Evolutionary conservation across 768 basidiomycete species (phyloP).

Genomic region (Pisolithus tinctorius): DNA sequence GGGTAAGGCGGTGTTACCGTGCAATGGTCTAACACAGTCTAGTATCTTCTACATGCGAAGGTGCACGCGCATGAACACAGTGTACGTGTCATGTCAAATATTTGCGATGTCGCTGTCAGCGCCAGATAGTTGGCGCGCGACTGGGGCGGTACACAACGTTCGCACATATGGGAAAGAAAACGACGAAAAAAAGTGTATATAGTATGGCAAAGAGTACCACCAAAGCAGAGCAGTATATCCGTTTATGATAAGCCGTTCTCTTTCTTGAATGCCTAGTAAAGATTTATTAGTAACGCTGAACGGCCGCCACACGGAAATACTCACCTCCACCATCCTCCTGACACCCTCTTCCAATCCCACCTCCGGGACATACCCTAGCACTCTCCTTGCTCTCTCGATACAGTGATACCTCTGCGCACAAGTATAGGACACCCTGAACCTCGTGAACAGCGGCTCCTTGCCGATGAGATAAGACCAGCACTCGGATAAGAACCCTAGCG

Average conservation of each 20-base stretch:
- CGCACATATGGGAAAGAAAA: no score
- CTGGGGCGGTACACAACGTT: no score
- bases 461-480: slow-evolving; percentile 66
- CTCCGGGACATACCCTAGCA: slow-evolving; percentile 90
- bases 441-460: slow-evolving; percentile 79
- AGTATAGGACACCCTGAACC: slow-evolving; percentile 74
- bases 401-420: slow-evolving; percentile 85
- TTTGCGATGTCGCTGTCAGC: no score
- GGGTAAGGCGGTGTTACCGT: no score
- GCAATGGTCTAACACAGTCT: no score
- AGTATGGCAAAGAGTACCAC: no score
- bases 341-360: slow-evolving; percentile 88
- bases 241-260: slow-evolving; percentile 24
- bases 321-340: slow-evolving; percentile 65
- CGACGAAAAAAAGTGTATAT: no score
- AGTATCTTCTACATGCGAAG: no score
- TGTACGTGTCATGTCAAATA: no score
- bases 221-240: no score
- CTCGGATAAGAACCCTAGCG: slow-evolving; percentile 68
- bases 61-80: no score
- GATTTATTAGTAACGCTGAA: background rate
- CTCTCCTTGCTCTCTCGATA: slow-evolving; percentile 85
- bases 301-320: slow-evolving; percentile 17
- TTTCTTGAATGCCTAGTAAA: slow-evolving; percentile 22
- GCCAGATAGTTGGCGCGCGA: no score